Conservation (phyloP, 805 yeast species). For the Saturnispora halmiae region DNA sequence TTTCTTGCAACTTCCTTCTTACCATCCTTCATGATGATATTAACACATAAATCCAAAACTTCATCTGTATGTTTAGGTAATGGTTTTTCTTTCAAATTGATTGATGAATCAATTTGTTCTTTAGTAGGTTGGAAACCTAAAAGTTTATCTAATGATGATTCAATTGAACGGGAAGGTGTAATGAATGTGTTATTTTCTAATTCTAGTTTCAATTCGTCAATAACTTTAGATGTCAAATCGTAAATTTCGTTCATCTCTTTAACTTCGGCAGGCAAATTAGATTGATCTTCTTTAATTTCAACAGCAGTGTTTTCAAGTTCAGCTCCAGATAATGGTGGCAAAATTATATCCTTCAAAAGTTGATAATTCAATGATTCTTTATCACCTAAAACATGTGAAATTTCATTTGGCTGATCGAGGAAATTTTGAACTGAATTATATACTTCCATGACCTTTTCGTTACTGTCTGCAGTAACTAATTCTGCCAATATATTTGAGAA, state of each 20-base stretch:
- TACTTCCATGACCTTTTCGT: conserved; percentile 14
- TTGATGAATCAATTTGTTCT: conserved; percentile 54
- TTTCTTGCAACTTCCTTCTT: conserved; percentile 73
- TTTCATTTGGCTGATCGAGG: conserved; percentile 17
- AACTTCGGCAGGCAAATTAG: conserved; percentile 17
- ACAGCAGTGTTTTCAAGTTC: neutral
- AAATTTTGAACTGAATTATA: conserved; percentile 17
- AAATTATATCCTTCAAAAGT: conserved; percentile 13
- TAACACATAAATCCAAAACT: conserved; percentile 67
- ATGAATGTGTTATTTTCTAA: conserved; percentile 20
- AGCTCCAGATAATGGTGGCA: neutral
- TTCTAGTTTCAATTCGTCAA: conserved; percentile 25
- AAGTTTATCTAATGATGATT: conserved; percentile 16
- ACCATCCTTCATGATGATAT: conserved; percentile 89
- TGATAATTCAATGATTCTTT: conserved; percentile 19
- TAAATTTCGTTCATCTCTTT: conserved; percentile 22
- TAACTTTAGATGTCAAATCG: conserved; percentile 24
- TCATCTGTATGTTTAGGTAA: conserved; percentile 61
- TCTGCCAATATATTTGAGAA: conserved; percentile 15
- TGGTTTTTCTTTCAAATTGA: conserved; percentile 38
- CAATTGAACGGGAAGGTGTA: conserved; percentile 15
- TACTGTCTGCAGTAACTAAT: conserved; percentile 11
- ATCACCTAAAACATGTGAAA: conserved; percentile 19
- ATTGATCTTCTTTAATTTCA: conserved; percentile 20
- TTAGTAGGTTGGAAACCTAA: conserved; percentile 48